phyloP scores from a whole-genome alignment of 345 rosid species.

The Rubroshorea leprosula region DNA sequence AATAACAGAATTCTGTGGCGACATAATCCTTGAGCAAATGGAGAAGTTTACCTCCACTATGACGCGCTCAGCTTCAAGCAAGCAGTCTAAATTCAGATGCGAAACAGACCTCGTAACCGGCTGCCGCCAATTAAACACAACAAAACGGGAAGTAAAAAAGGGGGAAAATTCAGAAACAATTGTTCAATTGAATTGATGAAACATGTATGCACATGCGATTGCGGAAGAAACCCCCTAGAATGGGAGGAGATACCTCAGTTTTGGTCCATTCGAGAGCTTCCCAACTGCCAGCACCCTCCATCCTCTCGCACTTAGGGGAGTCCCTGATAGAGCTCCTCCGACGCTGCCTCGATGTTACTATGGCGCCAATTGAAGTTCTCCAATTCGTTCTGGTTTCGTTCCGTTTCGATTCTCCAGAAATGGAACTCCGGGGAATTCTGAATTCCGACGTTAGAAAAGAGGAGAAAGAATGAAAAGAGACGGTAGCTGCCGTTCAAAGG shows the following conservation, averaged over 20 bases:
- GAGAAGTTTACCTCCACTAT: conserved; percentile 45
- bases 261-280: conserved; percentile 82
- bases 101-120: conserved; percentile 46
- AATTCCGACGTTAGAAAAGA: neutral
- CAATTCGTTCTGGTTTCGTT: neutral
- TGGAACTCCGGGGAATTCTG: neutral
- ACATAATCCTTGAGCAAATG: no score
- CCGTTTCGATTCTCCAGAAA: neutral
- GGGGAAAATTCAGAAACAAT: neutral
- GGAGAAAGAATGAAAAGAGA: neutral
- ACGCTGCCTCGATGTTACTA: conserved; percentile 47
- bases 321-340: conserved; percentile 45
- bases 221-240: neutral
- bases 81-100: conserved; percentile 49
- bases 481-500: neutral
- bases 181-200: neutral
- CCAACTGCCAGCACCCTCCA: conserved; percentile 81
- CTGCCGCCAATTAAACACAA: conserved; percentile 27
- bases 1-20: no score
- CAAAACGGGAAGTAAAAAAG: conserved; percentile 1
- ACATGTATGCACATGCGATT: neutral
- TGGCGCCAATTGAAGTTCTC: neutral
- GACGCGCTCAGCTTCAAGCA: conserved; percentile 68
- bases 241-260: conserved; percentile 43
- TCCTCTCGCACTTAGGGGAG: conserved; percentile 52